phyloP scores from a whole-genome alignment of 1,284 basidiomycete genomes.

The Tilletia setariae region DNA sequence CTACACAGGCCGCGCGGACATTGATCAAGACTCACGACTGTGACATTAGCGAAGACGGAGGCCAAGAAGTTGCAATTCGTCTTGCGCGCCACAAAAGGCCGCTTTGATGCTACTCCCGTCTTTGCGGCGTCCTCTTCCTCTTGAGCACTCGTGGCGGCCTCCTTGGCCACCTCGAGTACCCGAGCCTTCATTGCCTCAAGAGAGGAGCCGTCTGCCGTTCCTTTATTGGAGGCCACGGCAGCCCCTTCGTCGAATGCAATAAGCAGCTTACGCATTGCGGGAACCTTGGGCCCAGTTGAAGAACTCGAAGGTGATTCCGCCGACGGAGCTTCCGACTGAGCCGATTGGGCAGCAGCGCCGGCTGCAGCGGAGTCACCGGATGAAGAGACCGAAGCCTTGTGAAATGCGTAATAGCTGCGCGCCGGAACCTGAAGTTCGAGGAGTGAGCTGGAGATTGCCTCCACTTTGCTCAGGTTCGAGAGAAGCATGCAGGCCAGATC shows the following conservation, averaged over 20 bases:
- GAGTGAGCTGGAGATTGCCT: constrained; percentile 67
- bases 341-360: neutral
- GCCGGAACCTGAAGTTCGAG: constrained; percentile 61
- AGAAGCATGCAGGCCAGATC: constrained; percentile 95
- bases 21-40: constrained; percentile 20
- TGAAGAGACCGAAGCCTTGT: neutral
- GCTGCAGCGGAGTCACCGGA: neutral
- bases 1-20: no score
- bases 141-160: constrained; percentile 18
- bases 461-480: constrained; percentile 83
- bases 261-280: constrained; percentile 46
- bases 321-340: constrained; percentile 18
- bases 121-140: constrained; percentile 32
- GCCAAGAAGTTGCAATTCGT: constrained; percentile 53
- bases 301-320: constrained; percentile 21
- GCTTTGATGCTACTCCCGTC: constrained; percentile 33
- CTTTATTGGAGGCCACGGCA: constrained; percentile 27
- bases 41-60: constrained; percentile 53
- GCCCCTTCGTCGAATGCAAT: constrained; percentile 54
- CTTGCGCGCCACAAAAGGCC: constrained; percentile 39
- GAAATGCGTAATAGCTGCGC: constrained; percentile 46
- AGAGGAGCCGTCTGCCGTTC: constrained; percentile 30
- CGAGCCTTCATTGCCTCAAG: constrained; percentile 47
- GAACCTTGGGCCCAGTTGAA: constrained; percentile 22
- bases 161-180: constrained; percentile 28